Evolutionary conservation across 192 early-diverging fungal species (phyloP), one percentile per base, ranked within the genome.

Genomic region (Coemansia erecta): DNA sequence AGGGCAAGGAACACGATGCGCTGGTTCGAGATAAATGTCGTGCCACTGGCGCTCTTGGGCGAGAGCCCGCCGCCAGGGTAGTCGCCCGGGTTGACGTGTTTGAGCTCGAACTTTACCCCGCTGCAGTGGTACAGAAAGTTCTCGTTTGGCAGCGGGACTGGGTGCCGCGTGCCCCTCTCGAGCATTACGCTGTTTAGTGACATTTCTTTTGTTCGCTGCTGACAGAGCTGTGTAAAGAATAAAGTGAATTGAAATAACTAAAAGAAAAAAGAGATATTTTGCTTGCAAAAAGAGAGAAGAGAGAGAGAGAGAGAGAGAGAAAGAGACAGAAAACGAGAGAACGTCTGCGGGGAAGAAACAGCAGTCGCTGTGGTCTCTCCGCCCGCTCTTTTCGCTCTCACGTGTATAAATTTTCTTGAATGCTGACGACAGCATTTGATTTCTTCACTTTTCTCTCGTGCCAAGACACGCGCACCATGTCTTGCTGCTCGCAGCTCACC

Each of bases 61-160:
- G 58, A 31, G 11, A 61, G 46, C 4, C 58, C 24, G 52, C 63
- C 58, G 26, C 74, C 74, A 5, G 68, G 74, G 60, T 77, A 77
- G 17, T 55, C 39, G 37, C 53, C 53, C 8, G 56, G 54, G 40
- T 60, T 56, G 37, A 64, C 64, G 50, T 47, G 62, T 22, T 64
- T 67, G n/a, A 77, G 74, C 63, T 72, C 69, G 26, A 77, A 61
- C 21, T 68, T 71, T n/a, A 77, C 74, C 21, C 74, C 74, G 67
- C 60, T 72, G 74, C 69, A 71, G 35, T 77, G 74, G 61, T 77
- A 77, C 13, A 77, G 65, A 58, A 77, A 77, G 58, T 77, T 77
- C 54, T 77, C 74, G 18, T 58, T 61, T 1, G 68, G 74, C 11
- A 71, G 61, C 8, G 74, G 74, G 28, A 68, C 65, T 12, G 74